Conservation (phyloP, 768 basidiomycete species). For the Mycena leptocephala region DNA sequence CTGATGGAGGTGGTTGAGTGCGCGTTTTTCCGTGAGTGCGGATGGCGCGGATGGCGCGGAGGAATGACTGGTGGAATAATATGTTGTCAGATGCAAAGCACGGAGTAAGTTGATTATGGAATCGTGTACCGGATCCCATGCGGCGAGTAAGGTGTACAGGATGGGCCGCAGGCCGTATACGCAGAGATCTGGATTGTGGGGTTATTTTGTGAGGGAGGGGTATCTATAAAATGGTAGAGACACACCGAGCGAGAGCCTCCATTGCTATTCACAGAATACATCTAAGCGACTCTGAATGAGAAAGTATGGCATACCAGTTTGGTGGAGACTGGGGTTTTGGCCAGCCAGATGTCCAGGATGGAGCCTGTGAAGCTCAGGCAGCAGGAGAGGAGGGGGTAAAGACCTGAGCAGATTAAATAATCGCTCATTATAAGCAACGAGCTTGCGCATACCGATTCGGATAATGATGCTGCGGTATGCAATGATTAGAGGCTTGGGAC, state of each 20-base stretch:
- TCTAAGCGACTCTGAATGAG: background rate
- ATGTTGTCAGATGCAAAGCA: background rate
- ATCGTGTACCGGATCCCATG: background rate
- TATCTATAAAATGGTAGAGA: background rate
- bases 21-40: background rate
- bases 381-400: slow-evolving; percentile 5
- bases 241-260: background rate
- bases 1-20: background rate
- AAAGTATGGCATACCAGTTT: slow-evolving; percentile 8
- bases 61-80: background rate
- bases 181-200: background rate
- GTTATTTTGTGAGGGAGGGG: background rate
- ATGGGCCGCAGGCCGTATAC: slow-evolving; percentile 9
- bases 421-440: background rate
- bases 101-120: background rate
- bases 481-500: background rate
- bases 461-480: background rate
- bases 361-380: slow-evolving; percentile 5
- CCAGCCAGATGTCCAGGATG: slow-evolving; percentile 17
- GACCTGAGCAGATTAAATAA: background rate
- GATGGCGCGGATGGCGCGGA: slow-evolving; percentile 1
- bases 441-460: background rate
- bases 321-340: background rate
- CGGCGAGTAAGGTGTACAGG: background rate
- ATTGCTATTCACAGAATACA: no score